A percentile compares a stretch with the other conserved stretches of the same genome.
These are phyloP conservation scores for Microbotryum scabiosae DNA, from an alignment of 1,284 basidiomycete species.

Conservation along the genomic window DNA sequence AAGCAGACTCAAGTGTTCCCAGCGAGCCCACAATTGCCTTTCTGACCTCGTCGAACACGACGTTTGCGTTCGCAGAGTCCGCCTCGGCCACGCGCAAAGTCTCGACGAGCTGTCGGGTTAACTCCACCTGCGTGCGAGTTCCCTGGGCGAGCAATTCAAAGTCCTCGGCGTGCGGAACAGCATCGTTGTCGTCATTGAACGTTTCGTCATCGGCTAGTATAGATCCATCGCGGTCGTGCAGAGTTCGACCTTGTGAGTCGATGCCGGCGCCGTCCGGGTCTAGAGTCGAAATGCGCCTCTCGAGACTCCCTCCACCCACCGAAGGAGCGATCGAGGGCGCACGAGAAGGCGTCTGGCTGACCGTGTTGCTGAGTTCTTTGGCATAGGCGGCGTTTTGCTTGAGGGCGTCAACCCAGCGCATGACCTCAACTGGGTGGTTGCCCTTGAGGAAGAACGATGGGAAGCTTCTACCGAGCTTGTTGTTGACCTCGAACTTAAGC, in stretches of 20 bases:
- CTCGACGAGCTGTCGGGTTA: constrained; percentile 59
- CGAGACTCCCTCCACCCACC: background rate
- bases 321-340: background rate
- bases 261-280: constrained; percentile 8
- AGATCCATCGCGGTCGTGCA: too few relatives aligned
- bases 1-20: constrained; percentile 50
- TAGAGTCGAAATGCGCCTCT: background rate
- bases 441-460: constrained; percentile 88
- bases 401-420: constrained; percentile 75
- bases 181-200: constrained; percentile 32
- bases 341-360: too few relatives aligned
- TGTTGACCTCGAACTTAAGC: constrained; percentile 74
- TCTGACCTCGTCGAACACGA: constrained; percentile 44
- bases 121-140: constrained; percentile 67
- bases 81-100: constrained; percentile 42
- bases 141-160: constrained; percentile 70
- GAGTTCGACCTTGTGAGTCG: background rate
- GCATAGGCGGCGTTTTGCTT: constrained; percentile 62
- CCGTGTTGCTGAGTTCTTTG: constrained; percentile 20
- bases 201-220: constrained; percentile 28
- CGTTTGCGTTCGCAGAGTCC: constrained; percentile 19
- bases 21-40: constrained; percentile 60
- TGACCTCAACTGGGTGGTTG: constrained; percentile 77
- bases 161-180: constrained; percentile 55
- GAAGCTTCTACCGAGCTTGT: constrained; percentile 38